These are phyloP conservation scores for Dryadomyces quercus-mongolicae DNA, from an alignment of 2,329 filamentous ascomycete genomes.

Conservation along the genomic window DNA sequence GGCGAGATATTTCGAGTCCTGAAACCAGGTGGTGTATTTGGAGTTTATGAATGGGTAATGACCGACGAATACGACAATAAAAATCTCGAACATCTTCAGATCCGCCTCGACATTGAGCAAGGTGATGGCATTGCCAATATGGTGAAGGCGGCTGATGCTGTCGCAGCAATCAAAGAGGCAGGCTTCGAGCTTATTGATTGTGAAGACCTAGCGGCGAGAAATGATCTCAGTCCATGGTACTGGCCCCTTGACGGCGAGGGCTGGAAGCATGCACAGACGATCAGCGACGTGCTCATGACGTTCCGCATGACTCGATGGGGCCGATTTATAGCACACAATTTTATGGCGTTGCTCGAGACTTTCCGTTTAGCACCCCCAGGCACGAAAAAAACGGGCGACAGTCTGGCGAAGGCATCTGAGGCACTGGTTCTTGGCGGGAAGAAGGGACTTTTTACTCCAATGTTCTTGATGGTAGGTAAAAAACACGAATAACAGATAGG, in stretches of 20 bases:
- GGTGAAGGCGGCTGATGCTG: slow-evolving; percentile 63
- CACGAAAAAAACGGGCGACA: background rate
- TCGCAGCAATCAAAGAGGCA: slow-evolving; percentile 72
- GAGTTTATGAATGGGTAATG: slow-evolving; percentile 99
- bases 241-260: slow-evolving; percentile 76
- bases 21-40: slow-evolving; percentile 91
- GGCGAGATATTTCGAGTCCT: slow-evolving; percentile 87
- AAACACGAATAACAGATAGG: slow-evolving; percentile 10
- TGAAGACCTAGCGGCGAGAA: slow-evolving; percentile 73
- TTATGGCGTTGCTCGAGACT: background rate
- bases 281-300: slow-evolving; percentile 72
- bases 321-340: slow-evolving; percentile 25
- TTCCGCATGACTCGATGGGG: slow-evolving; percentile 82
- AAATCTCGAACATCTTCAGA: slow-evolving; percentile 74
- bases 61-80: slow-evolving; percentile 87
- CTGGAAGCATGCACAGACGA: slow-evolving; percentile 65
- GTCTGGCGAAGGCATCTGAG: background rate
- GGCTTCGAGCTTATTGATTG: slow-evolving; percentile 76
- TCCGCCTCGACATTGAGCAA: slow-evolving; percentile 88
- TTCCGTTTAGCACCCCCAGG: background rate
- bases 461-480: background rate
- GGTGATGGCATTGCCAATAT: slow-evolving; percentile 97
- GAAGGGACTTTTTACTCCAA: background rate
- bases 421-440: background rate
- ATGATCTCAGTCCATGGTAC: slow-evolving; percentile 78